A percentile compares a stretch with the other conserved stretches of the same genome.
phyloP scores from a whole-genome alignment of 805 yeast species.

The Jamesozyma rosinii region DNA sequence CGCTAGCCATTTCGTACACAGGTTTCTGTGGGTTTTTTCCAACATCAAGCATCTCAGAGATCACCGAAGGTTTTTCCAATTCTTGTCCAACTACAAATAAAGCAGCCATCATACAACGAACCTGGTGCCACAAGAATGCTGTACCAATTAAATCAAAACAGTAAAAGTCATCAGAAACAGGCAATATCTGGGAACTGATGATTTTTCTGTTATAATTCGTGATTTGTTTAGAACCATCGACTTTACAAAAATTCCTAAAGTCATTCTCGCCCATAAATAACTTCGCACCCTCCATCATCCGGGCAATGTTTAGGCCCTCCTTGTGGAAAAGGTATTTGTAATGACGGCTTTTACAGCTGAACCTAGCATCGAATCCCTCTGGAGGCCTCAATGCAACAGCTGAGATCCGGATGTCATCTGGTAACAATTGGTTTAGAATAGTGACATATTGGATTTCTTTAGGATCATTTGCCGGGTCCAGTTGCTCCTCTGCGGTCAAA shows the following conservation, averaged over 20 bases:
- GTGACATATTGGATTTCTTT: slow-evolving; percentile 69
- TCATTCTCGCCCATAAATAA: slow-evolving; percentile 64
- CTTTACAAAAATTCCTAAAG: slow-evolving; percentile 87
- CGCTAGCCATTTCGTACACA: slow-evolving; percentile 79
- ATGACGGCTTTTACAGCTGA: slow-evolving; percentile 79
- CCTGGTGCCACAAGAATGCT: slow-evolving; percentile 97
- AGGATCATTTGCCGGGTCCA: slow-evolving; percentile 44
- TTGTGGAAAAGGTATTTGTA: slow-evolving; percentile 70
- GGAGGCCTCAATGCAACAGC: slow-evolving; percentile 81
- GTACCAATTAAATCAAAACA: slow-evolving; percentile 74
- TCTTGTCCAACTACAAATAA: slow-evolving; percentile 73
- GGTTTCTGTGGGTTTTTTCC: slow-evolving; percentile 59
- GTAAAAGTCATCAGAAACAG: slow-evolving; percentile 37
- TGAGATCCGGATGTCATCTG: slow-evolving; percentile 75
- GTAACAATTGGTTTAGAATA: slow-evolving; percentile 67
- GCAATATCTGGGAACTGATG: slow-evolving; percentile 40
- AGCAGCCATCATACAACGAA: slow-evolving; percentile 86
- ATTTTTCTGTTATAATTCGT: slow-evolving; percentile 66
- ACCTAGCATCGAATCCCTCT: slow-evolving; percentile 75
- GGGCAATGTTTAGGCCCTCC: slow-evolving; percentile 47
- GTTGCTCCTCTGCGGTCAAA: slow-evolving; percentile 54
- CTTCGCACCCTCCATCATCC: slow-evolving; percentile 63
- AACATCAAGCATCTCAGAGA: slow-evolving; percentile 51
- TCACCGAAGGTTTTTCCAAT: slow-evolving; percentile 51
- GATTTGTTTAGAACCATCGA: slow-evolving; percentile 91